Base-by-base conservation (phyloP, 2,329 filamentous ascomycete species). In the Salinomyces thailandicus region DNA sequence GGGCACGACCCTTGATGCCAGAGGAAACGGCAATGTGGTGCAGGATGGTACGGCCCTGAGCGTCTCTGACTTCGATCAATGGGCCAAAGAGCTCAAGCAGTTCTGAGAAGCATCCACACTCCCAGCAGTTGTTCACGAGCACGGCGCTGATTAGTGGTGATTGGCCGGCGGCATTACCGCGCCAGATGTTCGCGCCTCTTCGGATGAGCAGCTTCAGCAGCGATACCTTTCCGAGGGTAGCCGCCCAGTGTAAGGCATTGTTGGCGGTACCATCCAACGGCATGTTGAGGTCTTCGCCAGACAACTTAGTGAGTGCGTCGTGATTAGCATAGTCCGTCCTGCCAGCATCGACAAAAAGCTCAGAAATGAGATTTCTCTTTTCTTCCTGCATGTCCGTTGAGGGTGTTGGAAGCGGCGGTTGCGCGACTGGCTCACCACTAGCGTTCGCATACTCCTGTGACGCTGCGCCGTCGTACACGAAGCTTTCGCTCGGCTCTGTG, bases 1-100 rank as follows among this genome's bases (percentile, higher is more conserved):
- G 79, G 39, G 85, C 87, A 33, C 91, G 78, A 5, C 89, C 89
- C 57, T 94, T 94, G 51, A 96, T 91, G 5, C 87, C 91, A 43
- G 87, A 95, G 12, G 91, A 93, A 20, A 96, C 78, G 4, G 91
- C 87, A 51, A 98, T 96, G 55, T 98, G 91, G 55, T 98, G 91
- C 16, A 98, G 67, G 11, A 96, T 86, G 0, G 89, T 96, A 24
- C 91, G 74, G 6, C 87, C 87, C 59, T 86, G 86, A 30, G 83
- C 77, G 57, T 98, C 91, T 15, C 85, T 75, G 29, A 93, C 77
- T 48, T 96, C 87, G 44, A 98, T 93, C 0, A 89, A 89, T 17
- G 84, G 75, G 8, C 86, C 85, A 5, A 98, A 71, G 1, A 94
- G 75, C 49, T 96, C 89, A 1, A 98, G 71, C 2, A 96, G 69